Evolutionary conservation across 2,329 filamentous ascomycete genomes (phyloP).

Genomic region (Talaromyces verruculosus): DNA sequence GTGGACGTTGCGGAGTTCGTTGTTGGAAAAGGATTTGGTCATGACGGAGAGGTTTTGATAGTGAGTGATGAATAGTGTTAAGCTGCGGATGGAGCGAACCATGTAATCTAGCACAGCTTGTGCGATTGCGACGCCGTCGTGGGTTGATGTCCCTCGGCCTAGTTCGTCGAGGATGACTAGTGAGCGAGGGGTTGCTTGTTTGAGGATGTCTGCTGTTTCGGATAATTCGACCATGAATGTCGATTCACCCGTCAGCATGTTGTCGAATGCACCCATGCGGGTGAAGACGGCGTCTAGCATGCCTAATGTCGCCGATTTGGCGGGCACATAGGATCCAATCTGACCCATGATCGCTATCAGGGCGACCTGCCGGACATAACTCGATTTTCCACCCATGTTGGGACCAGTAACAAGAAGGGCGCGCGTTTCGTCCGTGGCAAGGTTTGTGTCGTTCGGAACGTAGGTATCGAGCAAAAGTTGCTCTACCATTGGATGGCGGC

Average conservation of each 20-base stretch:
- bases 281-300: conserved; percentile 91
- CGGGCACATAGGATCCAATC: conserved; percentile 91
- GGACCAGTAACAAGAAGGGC: conserved; percentile 91
- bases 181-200: conserved; percentile 77
- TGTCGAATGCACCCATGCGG: conserved; percentile 93
- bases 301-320: conserved; percentile 69
- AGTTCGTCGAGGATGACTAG: conserved; percentile 94
- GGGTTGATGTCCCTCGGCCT: conserved; percentile 87
- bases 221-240: conserved; percentile 98
- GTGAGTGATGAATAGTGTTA: conserved; percentile 96
- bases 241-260: conserved; percentile 88
- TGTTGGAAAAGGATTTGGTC: conserved; percentile 63
- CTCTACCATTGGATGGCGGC: conserved; percentile 94
- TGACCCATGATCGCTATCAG: conserved; percentile 92
- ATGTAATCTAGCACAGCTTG: conserved; percentile 86
- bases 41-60: conserved; percentile 84
- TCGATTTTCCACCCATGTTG: conserved; percentile 99
- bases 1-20: conserved; percentile 80
- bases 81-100: conserved; percentile 68
- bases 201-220: conserved; percentile 87
- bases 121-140: conserved; percentile 94
- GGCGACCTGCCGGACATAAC: conserved; percentile 88
- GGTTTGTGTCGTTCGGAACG: conserved; percentile 81
- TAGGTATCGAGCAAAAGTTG: conserved; percentile 81
- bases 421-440: conserved; percentile 65